These are phyloP conservation scores for Neurospora sp. DNA, from an alignment of 495 filamentous ascomycete genomes.

Conservation along the genomic window DNA sequence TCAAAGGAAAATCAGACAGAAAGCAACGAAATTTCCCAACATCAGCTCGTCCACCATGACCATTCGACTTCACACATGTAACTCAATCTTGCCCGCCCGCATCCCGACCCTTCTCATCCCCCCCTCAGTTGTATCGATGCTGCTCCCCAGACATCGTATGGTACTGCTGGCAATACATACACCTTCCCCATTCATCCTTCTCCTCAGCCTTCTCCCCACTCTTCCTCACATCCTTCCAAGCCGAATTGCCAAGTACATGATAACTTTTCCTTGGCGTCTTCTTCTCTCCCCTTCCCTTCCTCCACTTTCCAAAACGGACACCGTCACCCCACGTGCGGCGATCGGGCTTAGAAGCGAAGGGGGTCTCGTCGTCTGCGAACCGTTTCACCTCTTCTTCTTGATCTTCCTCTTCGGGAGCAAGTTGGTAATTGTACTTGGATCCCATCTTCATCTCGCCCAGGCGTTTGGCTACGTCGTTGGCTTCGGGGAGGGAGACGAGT, in stretches of 20 bases:
- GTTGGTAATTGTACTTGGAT: constrained; percentile 10
- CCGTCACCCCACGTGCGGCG: not conserved
- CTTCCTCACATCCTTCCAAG: not conserved
- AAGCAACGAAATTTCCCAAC: not conserved
- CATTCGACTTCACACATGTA: not conserved
- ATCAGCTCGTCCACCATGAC: not conserved
- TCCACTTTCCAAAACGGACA: not conserved
- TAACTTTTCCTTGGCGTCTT: not conserved
- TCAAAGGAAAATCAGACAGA: not conserved
- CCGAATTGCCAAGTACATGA: not conserved
- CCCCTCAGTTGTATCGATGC: not conserved
- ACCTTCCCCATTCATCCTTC: not conserved
- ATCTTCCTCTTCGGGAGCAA: not conserved
- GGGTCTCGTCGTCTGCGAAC: not conserved
- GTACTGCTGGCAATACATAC: not conserved
- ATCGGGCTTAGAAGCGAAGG: not conserved
- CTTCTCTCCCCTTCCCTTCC: not conserved
- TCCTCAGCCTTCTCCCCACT: not conserved
- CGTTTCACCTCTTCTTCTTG: not conserved
- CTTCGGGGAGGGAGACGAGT: constrained; percentile 58
- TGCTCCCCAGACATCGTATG: not conserved
- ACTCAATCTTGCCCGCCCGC: not conserved
- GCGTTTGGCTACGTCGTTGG: constrained; percentile 62
- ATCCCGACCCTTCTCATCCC: not conserved
- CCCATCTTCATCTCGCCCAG: constrained; percentile 33